A percentile compares a stretch with the other conserved stretches of the same genome.
These are phyloP conservation scores for Trypanosoma avium DNA, from an alignment of 208 protist species.

Conservation along the genomic window DNA sequence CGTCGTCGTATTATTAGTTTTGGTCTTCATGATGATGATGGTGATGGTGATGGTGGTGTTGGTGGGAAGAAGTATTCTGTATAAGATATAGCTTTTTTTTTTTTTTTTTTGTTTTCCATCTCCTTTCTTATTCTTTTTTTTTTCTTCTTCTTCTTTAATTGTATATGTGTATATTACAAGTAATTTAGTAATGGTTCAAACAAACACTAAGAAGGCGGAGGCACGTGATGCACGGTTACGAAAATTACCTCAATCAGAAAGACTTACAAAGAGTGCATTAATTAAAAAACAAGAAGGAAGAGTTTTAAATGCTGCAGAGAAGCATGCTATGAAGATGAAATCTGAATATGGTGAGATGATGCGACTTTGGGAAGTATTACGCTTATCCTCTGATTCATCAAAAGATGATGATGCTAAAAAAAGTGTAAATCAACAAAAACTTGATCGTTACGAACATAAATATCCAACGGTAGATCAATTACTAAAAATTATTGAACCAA, in stretches of 20 bases:
- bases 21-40: too few species aligned
- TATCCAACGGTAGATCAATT: slow-evolving; percentile 87
- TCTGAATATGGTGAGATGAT: slow-evolving; percentile 88
- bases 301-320: slow-evolving; percentile 81
- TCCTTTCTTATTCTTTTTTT: slow-evolving; percentile 3
- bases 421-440: slow-evolving; percentile 38
- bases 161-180: slow-evolving; percentile 3
- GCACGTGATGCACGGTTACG: slow-evolving; percentile 60
- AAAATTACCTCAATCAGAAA: slow-evolving; percentile 69
- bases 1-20: too few species aligned
- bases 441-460: slow-evolving; percentile 79
- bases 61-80: too few species aligned
- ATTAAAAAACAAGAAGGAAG: slow-evolving; percentile 90
- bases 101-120: background rate
- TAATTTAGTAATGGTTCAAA: slow-evolving; percentile 59
- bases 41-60: too few species aligned
- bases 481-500: slow-evolving; percentile 75
- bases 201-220: slow-evolving; percentile 77
- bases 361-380: slow-evolving; percentile 83
- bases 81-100: too few species aligned
- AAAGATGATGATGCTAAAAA: slow-evolving; percentile 25
- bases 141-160: slow-evolving; percentile 1
- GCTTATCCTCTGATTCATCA: slow-evolving; percentile 31
- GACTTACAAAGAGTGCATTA: slow-evolving; percentile 71
- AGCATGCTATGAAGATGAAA: slow-evolving; percentile 89